Conservation (phyloP, 371 early-diverging fungal species). For the Dinochytrium kinnereticum region DNA sequence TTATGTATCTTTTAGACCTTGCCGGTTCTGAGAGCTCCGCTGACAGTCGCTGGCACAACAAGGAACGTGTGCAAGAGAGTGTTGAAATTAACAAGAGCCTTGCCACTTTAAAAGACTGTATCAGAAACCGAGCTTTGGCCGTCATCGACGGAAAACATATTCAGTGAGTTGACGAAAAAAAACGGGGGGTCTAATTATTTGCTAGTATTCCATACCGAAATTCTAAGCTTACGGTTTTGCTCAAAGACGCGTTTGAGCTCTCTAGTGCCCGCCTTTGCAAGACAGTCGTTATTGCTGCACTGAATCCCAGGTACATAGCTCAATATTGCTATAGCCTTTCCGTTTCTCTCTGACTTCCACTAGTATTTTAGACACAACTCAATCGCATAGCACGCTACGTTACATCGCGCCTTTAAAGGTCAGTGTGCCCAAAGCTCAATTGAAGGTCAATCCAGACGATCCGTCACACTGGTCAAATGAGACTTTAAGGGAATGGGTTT, state of each 20-base stretch:
- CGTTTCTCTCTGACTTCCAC: not conserved
- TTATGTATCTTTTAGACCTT: slow-evolving; percentile 52
- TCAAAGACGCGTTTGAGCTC: slow-evolving; percentile 54
- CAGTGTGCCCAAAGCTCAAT: slow-evolving; percentile 19
- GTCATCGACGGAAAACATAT: slow-evolving; percentile 22
- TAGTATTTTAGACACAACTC: slow-evolving; percentile 39
- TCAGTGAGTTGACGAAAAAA: slow-evolving; percentile 17
- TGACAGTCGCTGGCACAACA: slow-evolving; percentile 46
- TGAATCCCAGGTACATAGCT: slow-evolving; percentile 38
- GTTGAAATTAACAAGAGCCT: slow-evolving; percentile 54
- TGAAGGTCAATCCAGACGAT: slow-evolving; percentile 31
- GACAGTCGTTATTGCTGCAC: slow-evolving; percentile 51
- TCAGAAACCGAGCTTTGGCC: slow-evolving; percentile 45
- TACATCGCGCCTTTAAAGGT: slow-evolving; percentile 45
- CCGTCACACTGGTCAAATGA: slow-evolving; percentile 47
- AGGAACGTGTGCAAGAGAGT: slow-evolving; percentile 49
- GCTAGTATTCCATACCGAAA: slow-evolving; percentile 50
- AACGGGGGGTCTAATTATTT: slow-evolving; percentile 9
- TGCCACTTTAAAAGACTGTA: slow-evolving; percentile 54
- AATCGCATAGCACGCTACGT: slow-evolving; percentile 47
- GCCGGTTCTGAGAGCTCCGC: slow-evolving; percentile 51
- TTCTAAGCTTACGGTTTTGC: slow-evolving; percentile 48
- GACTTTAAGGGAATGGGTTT: slow-evolving; percentile 32
- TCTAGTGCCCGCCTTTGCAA: slow-evolving; percentile 32
- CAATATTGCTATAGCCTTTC: not conserved